phyloP scores from a whole-genome alignment of 495 filamentous ascomycete genomes.

The Hypoxylon intermedium region DNA sequence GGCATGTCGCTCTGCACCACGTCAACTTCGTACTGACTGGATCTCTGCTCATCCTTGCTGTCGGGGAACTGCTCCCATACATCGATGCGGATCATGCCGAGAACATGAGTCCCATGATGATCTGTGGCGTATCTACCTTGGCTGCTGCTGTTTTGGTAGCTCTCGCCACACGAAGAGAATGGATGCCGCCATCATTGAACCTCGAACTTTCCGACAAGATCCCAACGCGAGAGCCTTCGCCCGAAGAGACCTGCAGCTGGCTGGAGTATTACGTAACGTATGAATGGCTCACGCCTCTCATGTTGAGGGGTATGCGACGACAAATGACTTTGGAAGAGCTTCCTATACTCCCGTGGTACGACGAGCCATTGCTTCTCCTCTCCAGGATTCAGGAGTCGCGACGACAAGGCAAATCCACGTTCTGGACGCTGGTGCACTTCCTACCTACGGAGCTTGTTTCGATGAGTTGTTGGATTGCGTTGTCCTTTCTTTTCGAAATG shows the following conservation, averaged over 20 bases:
- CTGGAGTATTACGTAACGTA: slow-evolving; percentile 57
- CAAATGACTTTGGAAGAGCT: slow-evolving; percentile 55
- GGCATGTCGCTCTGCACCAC: slow-evolving; percentile 48
- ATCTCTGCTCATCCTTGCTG: slow-evolving; percentile 36
- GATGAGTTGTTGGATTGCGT: slow-evolving; percentile 49
- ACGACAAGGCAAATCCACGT: slow-evolving; percentile 47
- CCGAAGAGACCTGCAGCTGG: slow-evolving; percentile 59
- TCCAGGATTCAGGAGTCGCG: slow-evolving; percentile 48
- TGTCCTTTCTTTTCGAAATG: slow-evolving; percentile 48
- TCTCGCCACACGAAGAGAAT: slow-evolving; percentile 46
- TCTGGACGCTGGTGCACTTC: slow-evolving; percentile 50
- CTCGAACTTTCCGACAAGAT: slow-evolving; percentile 37
- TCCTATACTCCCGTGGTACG: slow-evolving; percentile 58
- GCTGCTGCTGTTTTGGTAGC: slow-evolving; percentile 44
- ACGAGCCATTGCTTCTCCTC: slow-evolving; percentile 54
- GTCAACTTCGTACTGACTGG: slow-evolving; percentile 44
- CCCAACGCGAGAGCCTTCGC: slow-evolving; percentile 43
- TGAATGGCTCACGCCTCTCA: slow-evolving; percentile 57
- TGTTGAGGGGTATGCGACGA: slow-evolving; percentile 51
- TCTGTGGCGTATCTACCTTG: slow-evolving; percentile 38
- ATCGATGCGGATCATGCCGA: slow-evolving; percentile 33
- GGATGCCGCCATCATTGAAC: slow-evolving; percentile 47
- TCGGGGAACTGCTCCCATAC: slow-evolving; percentile 44
- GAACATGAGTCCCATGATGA: slow-evolving; percentile 26
- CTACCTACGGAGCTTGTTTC: slow-evolving; percentile 46